Conservation (phyloP, 2,329 filamentous ascomycete species). For the Alternaria angustiovoidea region DNA sequence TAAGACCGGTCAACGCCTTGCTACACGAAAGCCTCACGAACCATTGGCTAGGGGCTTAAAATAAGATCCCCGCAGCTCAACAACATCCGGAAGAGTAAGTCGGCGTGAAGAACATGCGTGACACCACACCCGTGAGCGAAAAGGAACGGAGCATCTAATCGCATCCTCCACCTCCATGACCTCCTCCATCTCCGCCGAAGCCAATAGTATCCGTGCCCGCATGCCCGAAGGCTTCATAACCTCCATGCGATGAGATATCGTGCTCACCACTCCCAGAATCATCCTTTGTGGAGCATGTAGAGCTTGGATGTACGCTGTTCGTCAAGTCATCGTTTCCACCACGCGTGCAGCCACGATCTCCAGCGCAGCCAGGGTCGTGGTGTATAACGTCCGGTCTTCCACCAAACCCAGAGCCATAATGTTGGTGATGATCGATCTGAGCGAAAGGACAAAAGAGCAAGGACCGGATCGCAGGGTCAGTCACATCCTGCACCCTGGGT, state of each 20-base stretch:
- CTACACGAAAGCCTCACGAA: background rate
- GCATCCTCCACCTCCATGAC: background rate
- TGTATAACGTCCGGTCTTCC: background rate
- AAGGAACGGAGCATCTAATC: background rate
- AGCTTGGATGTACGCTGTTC: background rate
- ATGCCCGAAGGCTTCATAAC: background rate
- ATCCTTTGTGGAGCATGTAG: background rate
- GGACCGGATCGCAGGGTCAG: background rate
- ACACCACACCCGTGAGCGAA: background rate
- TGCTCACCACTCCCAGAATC: background rate
- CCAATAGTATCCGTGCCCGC: background rate
- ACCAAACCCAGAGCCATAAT: background rate
- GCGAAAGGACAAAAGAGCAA: background rate
- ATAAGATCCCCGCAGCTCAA: background rate
- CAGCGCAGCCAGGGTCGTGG: background rate
- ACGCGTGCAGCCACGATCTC: background rate
- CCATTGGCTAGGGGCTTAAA: background rate
- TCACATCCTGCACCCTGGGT: slow-evolving; percentile 4
- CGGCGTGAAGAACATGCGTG: background rate
- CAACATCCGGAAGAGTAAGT: background rate
- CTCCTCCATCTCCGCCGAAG: background rate
- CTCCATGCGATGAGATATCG: background rate
- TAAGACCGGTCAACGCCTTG: background rate
- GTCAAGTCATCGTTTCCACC: background rate
- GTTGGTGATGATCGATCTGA: background rate